Base-by-base conservation (phyloP, 306 rosid species). In the Vigna radiata region DNA sequence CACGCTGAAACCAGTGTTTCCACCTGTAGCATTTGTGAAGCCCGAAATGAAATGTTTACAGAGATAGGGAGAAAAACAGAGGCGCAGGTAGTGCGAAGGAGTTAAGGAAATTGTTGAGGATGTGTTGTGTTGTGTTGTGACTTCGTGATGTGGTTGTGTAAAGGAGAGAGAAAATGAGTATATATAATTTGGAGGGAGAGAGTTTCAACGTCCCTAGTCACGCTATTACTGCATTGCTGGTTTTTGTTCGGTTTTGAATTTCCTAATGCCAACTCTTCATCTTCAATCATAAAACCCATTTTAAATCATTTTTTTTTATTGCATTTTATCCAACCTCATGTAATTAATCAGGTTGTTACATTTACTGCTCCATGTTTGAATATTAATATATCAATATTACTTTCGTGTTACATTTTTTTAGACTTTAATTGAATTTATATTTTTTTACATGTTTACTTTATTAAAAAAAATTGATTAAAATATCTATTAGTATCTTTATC, bases 1-100 rank as follows among this genome's bases (percentile, higher is more conserved):
- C 97, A 95, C 15, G 83, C 97, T 31, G 97, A 85, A 61, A 92
- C 98, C 7, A 94, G 84, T 59, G 93, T 83, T 83, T 94, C 98
- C 27, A 90, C 96, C 75, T 92, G 97, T 52, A 94, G 92, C 99
- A 95, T 92, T 31, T 41, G 48, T 10, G 48, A 29, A 3, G 33
- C 33, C 33, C n/a, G 46, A 62, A 79, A 14, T 33, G 39, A 1
- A 5, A 23, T 36, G n/a, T 14, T 44, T 44, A 11, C 1, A 1
- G 4, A 44, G 16, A 7, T n/a, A n/a, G 48, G 8, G 39, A 41
- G 48, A 44, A 3, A 44, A 3, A 10, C 15, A 44, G 15, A 44
- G 15, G 3, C 49, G 11, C 3, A 12, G 49, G 16, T 12, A 44
- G 17, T 18, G 54, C 11, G 16, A 15, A 66, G 55, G 16, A 48